phyloP scores from a whole-genome alignment of 805 yeast species.

The Myxozyma geophila region DNA sequence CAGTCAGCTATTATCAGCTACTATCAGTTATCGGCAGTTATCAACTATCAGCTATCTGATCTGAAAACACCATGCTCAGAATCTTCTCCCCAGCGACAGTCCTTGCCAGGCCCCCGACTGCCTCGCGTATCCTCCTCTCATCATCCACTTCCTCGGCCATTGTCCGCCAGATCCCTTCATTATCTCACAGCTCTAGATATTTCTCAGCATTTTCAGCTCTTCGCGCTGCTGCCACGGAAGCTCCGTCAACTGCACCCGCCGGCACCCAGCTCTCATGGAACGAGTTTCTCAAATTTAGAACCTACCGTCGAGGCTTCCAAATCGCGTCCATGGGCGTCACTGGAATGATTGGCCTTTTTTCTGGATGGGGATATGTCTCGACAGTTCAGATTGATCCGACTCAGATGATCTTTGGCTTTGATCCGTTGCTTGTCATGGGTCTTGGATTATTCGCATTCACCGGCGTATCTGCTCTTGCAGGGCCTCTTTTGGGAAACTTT shows the following conservation, averaged over 20 bases:
- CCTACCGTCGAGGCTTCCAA: slow-evolving; percentile 73
- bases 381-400: slow-evolving; percentile 87
- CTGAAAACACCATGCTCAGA: not conserved
- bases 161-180: too few relatives aligned
- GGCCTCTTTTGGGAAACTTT: slow-evolving; percentile 78
- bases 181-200: too few relatives aligned
- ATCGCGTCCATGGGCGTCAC: slow-evolving; percentile 68
- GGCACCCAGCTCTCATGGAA: slow-evolving; percentile 63
- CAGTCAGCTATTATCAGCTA: not conserved
- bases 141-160: slow-evolving; percentile 4
- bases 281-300: slow-evolving; percentile 75
- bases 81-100: not conserved
- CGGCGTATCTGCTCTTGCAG: slow-evolving; percentile 75
- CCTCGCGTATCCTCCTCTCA: too few relatives aligned
- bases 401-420: slow-evolving; percentile 82
- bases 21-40: not conserved
- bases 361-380: slow-evolving; percentile 77
- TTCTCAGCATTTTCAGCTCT: not conserved
- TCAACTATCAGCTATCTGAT: not conserved
- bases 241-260: not conserved
- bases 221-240: not conserved
- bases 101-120: not conserved
- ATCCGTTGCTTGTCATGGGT: slow-evolving; percentile 79
- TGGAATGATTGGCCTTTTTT: slow-evolving; percentile 64
- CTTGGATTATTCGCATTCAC: slow-evolving; percentile 76